Conservation (phyloP, 768 basidiomycete species). For the Clavulina sp. region DNA sequence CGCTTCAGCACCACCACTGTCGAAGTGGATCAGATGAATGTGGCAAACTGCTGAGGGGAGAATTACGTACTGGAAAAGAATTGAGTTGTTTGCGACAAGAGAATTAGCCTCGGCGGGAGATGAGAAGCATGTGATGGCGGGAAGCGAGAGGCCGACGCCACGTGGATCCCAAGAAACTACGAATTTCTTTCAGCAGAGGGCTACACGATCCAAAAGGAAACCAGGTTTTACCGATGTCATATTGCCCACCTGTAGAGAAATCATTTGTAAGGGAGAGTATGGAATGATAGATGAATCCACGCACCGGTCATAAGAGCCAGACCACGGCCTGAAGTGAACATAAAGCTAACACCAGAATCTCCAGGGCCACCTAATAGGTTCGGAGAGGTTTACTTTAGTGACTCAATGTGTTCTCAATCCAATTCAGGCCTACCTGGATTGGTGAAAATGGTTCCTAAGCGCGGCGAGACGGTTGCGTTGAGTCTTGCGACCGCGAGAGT, state of each 20-base stretch:
- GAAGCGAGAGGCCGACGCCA: conserved; percentile 1
- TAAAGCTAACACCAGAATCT: conserved; percentile 1
- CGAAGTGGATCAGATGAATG: too few relatives aligned
- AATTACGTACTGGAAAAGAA: too few relatives aligned
- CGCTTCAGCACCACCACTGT: neutral
- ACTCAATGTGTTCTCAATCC: neutral
- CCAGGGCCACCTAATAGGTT: conserved; percentile 3
- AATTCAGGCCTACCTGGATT: neutral
- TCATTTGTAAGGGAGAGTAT: neutral
- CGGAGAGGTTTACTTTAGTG: neutral
- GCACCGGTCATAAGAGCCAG: neutral
- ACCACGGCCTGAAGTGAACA: neutral
- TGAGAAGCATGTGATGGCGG: conserved; percentile 2
- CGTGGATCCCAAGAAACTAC: conserved; percentile 1
- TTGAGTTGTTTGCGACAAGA: too few relatives aligned
- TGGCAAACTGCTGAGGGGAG: too few relatives aligned
- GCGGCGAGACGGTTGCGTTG: neutral
- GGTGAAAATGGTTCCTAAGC: conserved; percentile 2
- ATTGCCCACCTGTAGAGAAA: neutral
- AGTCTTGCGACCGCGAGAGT: neutral
- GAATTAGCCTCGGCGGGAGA: neutral
- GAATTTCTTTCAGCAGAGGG: neutral
- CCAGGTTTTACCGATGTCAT: neutral
- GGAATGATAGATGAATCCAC: neutral
- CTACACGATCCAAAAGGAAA: neutral